Evolutionary conservation across 331 rosid genomes (phyloP).

Genomic region (Pyracantha coccinea): DNA sequence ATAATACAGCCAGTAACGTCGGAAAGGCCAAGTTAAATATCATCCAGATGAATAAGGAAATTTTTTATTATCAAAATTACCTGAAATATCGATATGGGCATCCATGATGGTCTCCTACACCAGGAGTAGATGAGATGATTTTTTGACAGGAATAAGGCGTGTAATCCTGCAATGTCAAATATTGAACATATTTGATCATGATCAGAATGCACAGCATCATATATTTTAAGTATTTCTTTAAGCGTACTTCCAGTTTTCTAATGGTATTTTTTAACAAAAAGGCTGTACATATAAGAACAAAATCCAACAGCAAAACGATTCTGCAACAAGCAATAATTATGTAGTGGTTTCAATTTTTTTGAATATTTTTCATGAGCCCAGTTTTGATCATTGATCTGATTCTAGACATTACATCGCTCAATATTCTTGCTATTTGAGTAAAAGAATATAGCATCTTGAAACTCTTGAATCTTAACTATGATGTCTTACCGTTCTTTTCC

Average conservation of each 20-base stretch:
- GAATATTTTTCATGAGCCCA: not conserved
- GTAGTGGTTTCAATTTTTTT: not conserved
- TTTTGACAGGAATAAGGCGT: slow-evolving; percentile 85
- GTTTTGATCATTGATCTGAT: not conserved
- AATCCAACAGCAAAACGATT: not conserved
- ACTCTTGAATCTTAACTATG: slow-evolving; percentile 3
- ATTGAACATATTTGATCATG: slow-evolving; percentile 11
- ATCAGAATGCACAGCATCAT: not conserved
- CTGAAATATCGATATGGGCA: slow-evolving; percentile 99
- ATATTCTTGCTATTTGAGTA: not conserved
- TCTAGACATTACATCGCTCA: not conserved
- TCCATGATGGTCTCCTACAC: slow-evolving; percentile 96
- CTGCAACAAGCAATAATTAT: not conserved
- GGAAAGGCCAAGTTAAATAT: not conserved
- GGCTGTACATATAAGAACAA: not conserved
- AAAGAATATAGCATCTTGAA: not conserved
- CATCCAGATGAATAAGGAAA: not conserved
- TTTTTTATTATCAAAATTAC: slow-evolving; percentile 25
- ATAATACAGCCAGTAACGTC: not conserved
- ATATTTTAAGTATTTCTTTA: not conserved
- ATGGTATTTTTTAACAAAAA: not conserved
- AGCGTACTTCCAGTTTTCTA: not conserved
- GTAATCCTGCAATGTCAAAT: slow-evolving; percentile 61
- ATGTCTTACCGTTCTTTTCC: slow-evolving; percentile 81
- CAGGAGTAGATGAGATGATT: slow-evolving; percentile 74